Percentiles rank a stretch among this genome's conserved stretches.
Evolutionary conservation across 139 green algal species (phyloP).

Genomic region (Chlorella vulgaris): DNA sequence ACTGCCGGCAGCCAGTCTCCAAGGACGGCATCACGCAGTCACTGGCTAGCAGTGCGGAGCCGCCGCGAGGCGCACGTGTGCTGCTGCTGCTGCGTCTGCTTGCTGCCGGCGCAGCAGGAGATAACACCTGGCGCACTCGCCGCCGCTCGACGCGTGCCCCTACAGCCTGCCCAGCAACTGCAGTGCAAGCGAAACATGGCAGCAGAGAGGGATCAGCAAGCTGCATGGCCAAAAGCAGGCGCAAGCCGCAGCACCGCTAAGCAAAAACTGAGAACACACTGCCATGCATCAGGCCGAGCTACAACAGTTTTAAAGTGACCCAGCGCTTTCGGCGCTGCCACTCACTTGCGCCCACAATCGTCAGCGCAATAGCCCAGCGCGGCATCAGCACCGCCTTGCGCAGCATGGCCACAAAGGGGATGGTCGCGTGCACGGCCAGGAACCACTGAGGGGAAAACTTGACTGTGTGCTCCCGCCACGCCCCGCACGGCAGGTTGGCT

Average conservation of each 20-base stretch:
- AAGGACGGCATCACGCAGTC: not conserved
- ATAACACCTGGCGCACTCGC: constrained; percentile 38
- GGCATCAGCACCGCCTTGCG: constrained; percentile 91
- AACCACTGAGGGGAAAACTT: constrained; percentile 92
- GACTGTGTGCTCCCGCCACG: constrained; percentile 76
- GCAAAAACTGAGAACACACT: too few relatives aligned
- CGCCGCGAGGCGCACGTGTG: not conserved
- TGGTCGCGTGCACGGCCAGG: constrained; percentile 84
- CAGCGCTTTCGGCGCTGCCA: too few relatives aligned
- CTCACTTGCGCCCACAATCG: constrained; percentile 61
- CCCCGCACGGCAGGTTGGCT: constrained; percentile 84
- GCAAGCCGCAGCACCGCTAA: not conserved
- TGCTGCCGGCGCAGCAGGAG: not conserved
- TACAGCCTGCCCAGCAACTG: constrained; percentile 68
- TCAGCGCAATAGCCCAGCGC: constrained; percentile 77
- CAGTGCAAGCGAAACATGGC: too few relatives aligned
- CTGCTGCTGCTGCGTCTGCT: not conserved
- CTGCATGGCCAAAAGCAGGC: too few relatives aligned
- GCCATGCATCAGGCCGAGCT: too few relatives aligned
- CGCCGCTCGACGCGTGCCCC: constrained; percentile 63
- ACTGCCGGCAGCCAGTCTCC: constrained; percentile 9
- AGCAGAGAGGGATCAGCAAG: too few relatives aligned
- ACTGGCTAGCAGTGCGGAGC: not conserved
- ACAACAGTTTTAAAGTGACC: too few relatives aligned
- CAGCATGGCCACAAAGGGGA: constrained; percentile 89